Conservation (phyloP, 2,329 filamentous ascomycete species). For the Ceratocystis cubensis region DNA sequence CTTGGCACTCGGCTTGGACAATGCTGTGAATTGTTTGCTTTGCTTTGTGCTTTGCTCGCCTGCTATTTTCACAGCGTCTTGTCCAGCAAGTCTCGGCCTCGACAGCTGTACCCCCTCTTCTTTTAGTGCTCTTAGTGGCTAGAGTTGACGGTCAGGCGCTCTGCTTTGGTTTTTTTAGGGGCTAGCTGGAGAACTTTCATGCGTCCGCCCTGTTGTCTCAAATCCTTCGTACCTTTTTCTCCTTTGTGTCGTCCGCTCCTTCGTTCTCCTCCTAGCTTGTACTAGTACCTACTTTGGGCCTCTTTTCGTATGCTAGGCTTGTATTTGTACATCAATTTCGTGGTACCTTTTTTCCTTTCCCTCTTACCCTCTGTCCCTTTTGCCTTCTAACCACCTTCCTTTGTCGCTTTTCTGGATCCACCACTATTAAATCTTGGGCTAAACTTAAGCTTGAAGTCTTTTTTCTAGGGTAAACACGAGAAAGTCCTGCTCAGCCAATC, state of each 20-base stretch:
- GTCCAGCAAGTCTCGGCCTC: background rate
- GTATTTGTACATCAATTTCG: background rate
- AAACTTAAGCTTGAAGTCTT: constrained; percentile 10
- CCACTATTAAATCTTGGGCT: background rate
- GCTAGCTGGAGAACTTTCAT: background rate
- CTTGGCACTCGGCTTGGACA: background rate
- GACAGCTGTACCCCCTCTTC: background rate
- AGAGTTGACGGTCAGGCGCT: background rate
- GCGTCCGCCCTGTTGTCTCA: background rate
- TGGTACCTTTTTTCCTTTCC: background rate
- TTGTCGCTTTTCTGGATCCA: background rate
- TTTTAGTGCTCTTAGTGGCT: background rate
- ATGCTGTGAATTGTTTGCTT: background rate
- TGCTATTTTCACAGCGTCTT: background rate
- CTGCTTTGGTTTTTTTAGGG: background rate
- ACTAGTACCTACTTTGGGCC: background rate
- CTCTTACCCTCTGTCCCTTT: background rate
- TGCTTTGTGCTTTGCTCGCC: background rate
- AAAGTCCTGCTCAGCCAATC: constrained; percentile 9
- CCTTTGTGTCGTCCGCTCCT: background rate
- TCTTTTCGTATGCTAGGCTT: background rate
- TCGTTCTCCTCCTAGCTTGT: background rate
- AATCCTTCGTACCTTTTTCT: constrained; percentile 3
- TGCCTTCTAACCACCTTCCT: background rate
- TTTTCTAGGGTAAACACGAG: constrained; percentile 16